Percentiles rank a stretch among this genome's conserved stretches.
phyloP scores from a whole-genome alignment of 345 rosid genomes.

The Heritiera fomes region DNA sequence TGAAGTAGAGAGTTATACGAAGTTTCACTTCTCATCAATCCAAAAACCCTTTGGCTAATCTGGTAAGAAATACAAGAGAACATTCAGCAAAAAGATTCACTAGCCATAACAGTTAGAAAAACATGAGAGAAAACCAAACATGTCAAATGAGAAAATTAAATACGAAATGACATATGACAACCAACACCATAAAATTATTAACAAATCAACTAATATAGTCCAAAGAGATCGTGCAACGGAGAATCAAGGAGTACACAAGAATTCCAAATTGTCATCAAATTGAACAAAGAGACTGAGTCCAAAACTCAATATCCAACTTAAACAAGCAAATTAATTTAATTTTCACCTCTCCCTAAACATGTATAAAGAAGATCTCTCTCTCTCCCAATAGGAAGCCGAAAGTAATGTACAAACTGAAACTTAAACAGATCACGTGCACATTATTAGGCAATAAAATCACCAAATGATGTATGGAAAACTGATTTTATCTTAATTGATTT shows the following conservation, averaged over 20 bases:
- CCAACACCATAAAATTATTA: background rate
- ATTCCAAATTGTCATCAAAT: background rate
- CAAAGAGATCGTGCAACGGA: background rate
- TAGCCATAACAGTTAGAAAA: background rate
- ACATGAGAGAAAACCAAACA: background rate
- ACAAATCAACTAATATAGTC: background rate
- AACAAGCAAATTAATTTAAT: background rate
- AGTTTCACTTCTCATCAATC: constrained; percentile 59
- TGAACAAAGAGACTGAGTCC: background rate
- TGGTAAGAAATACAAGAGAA: constrained; percentile 33
- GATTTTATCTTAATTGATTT: background rate
- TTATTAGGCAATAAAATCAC: constrained; percentile 6
- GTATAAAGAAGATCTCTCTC: background rate
- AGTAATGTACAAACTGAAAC: background rate
- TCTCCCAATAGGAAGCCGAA: background rate
- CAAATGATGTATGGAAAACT: background rate
- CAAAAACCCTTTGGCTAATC: constrained; percentile 89
- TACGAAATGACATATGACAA: background rate
- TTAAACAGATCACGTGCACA: background rate
- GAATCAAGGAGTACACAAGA: background rate
- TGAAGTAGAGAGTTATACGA: constrained; percentile 37
- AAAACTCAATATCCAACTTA: background rate
- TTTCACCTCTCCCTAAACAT: background rate
- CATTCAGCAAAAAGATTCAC: constrained; percentile 7
- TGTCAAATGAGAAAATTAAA: background rate